A percentile compares a stretch with the other conserved stretches of the same genome.
Evolutionary conservation across 345 rosid genomes (phyloP).

Genomic region (Populus alba): DNA sequence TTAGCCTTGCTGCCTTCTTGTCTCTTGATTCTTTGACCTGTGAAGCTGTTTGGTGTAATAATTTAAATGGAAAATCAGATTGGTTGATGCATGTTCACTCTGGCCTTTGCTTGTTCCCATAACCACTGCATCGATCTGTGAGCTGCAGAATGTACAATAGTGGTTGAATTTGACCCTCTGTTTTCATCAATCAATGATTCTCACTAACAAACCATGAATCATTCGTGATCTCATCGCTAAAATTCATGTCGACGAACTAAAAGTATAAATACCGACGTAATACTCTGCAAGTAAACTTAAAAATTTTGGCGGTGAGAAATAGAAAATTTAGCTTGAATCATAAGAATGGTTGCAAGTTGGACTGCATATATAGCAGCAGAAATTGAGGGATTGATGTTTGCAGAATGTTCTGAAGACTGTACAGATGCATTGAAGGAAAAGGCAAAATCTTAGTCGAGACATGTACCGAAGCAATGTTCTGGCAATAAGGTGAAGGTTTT

Average conservation of each 20-base stretch:
- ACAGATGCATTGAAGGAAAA: not conserved
- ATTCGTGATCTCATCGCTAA: too few species aligned
- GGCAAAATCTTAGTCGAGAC: not conserved
- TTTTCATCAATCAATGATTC: too few species aligned
- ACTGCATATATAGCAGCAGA: not conserved
- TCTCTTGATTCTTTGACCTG: not conserved
- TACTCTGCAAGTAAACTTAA: too few species aligned
- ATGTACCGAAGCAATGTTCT: not conserved
- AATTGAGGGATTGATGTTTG: not conserved
- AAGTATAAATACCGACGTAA: too few species aligned
- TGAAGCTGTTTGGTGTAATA: not conserved
- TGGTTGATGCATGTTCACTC: not conserved
- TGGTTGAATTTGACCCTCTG: not conserved
- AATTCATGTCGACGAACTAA: too few species aligned
- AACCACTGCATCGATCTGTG: not conserved
- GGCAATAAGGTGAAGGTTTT: not conserved
- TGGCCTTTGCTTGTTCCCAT: not conserved
- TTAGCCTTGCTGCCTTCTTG: not conserved
- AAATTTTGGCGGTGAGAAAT: too few species aligned
- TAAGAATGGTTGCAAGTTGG: slow-evolving; percentile 2
- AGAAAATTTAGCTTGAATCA: not conserved
- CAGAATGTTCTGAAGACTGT: not conserved
- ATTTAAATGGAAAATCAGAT: not conserved
- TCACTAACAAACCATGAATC: too few species aligned
- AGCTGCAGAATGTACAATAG: not conserved